Base-by-base conservation (phyloP, 805 yeast genomes). In the Metschnikowia corniflorae region DNA sequence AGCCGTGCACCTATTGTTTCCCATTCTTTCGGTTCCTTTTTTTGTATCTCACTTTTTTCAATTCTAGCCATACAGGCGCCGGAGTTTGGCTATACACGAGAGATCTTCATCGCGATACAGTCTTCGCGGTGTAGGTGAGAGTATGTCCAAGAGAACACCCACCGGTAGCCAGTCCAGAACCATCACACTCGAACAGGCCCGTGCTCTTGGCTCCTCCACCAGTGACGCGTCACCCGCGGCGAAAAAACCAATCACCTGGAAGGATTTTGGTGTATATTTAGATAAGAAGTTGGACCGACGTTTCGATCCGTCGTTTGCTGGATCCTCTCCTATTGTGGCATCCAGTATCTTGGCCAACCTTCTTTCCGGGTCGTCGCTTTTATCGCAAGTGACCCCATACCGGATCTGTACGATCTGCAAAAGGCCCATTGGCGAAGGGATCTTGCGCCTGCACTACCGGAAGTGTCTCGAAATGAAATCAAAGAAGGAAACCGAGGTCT, bases 181-280 rank as follows among this genome's bases (percentile, higher is more conserved):
- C 8, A 39, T 47, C 25, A 46, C 50, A 30, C 49, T 47, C 19
- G 47, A 47, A 21, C 40, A 42, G 39, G 44, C 41, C 15, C 42
- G 47, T 25, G 32, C 34, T n/a, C 46, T 46, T 26, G 50, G 38
- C 7, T 26, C 26, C 22, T 29, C 39, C n/a, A 28, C 23, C 17
- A 20, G 10, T 7, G 29, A 31, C 17, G 37, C 29, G 14, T 17
- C 35, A 7, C 6, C 37, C n/a, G 25, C 18, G 26, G 46, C 40
- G 24, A 43, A 39, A 23, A 44, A 40, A 35, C 32, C 18, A 7
- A 58, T 63, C 20, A 57, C 63, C 40, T 68, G 73, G 73, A 68
- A 67, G 48, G 73, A 68, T 28, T 60, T 68, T 37, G 73, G 73
- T 8, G 63, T 57, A 8, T 68, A 62, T 40, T 51, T 68, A 33